Evolutionary conservation across 164 flowering plant species (phyloP).

Genomic region (Chimonanthus praecox): DNA sequence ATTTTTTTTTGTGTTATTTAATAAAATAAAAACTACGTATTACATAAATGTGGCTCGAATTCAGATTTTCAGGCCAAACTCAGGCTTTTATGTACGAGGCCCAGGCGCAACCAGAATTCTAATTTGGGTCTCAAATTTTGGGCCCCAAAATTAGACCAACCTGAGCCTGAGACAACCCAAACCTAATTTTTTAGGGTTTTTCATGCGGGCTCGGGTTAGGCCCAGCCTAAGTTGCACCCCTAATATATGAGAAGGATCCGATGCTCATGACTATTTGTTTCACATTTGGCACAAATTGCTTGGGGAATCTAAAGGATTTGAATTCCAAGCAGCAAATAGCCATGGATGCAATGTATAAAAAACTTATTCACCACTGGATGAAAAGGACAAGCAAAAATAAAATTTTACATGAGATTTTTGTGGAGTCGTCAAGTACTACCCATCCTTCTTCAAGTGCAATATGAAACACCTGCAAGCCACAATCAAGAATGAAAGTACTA

Average conservation of each 20-base stretch:
- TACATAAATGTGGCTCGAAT: too few relatives aligned
- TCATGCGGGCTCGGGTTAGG: too few relatives aligned
- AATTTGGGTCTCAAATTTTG: too few relatives aligned
- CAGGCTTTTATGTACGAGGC: too few relatives aligned
- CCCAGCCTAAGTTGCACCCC: not conserved
- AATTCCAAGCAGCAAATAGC: not conserved
- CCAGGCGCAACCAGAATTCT: too few relatives aligned
- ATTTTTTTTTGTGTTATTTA: too few relatives aligned
- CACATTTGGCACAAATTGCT: not conserved
- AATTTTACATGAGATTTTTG: constrained; percentile 59
- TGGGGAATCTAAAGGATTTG: not conserved
- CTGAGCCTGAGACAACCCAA: not conserved
- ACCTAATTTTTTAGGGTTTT: not conserved
- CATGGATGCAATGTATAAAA: not conserved
- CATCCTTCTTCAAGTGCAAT: constrained; percentile 60
- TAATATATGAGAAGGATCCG: too few relatives aligned
- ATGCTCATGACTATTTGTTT: not conserved
- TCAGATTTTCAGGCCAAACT: too few relatives aligned
- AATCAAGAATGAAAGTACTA: not conserved
- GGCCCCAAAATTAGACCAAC: not conserved
- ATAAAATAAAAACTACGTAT: too few relatives aligned
- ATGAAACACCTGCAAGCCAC: constrained; percentile 58
- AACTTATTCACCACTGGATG: not conserved
- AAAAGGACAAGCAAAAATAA: not conserved
- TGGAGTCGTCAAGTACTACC: constrained; percentile 57